phyloP scores from a whole-genome alignment of 257 asterid genomes.

The Handroanthus guayacan region DNA sequence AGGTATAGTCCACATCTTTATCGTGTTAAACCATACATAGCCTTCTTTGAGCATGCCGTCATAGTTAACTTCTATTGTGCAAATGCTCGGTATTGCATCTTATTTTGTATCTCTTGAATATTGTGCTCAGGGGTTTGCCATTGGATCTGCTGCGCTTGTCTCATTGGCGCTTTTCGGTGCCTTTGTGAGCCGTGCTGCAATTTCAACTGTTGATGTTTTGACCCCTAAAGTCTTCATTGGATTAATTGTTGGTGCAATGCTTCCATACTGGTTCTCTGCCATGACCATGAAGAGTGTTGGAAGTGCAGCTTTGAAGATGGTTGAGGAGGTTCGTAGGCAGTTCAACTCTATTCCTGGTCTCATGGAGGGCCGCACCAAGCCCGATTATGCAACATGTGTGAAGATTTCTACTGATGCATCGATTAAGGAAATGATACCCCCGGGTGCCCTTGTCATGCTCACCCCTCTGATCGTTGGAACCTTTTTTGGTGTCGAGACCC shows the following conservation, averaged over 20 bases:
- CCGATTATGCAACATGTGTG: constrained; percentile 89
- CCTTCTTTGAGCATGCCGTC: too few species aligned
- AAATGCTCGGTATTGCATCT: background rate
- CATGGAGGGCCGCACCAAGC: constrained; percentile 81
- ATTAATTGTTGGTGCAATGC: constrained; percentile 88
- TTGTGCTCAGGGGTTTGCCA: constrained; percentile 76
- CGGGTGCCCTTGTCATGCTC: constrained; percentile 95
- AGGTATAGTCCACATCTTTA: too few species aligned
- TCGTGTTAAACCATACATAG: too few species aligned
- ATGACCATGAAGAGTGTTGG: constrained; percentile 98
- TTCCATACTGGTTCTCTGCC: constrained; percentile 96
- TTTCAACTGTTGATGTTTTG: constrained; percentile 77
- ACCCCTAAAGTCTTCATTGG: constrained; percentile 91
- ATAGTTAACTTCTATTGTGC: background rate
- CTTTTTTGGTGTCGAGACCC: constrained; percentile 92
- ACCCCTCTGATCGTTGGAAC: constrained; percentile 85
- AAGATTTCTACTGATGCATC: constrained; percentile 93
- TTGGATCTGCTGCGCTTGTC: constrained; percentile 93
- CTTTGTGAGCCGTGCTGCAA: constrained; percentile 85
- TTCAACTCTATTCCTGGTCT: constrained; percentile 87
- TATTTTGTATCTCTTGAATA: background rate
- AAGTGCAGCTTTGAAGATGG: constrained; percentile 92
- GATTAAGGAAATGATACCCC: constrained; percentile 88
- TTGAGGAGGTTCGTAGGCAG: constrained; percentile 92
- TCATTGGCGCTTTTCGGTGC: constrained; percentile 90